Evolutionary conservation across 306 rosid genomes (phyloP).

Genomic region (Cyamopsis tetragonoloba): DNA sequence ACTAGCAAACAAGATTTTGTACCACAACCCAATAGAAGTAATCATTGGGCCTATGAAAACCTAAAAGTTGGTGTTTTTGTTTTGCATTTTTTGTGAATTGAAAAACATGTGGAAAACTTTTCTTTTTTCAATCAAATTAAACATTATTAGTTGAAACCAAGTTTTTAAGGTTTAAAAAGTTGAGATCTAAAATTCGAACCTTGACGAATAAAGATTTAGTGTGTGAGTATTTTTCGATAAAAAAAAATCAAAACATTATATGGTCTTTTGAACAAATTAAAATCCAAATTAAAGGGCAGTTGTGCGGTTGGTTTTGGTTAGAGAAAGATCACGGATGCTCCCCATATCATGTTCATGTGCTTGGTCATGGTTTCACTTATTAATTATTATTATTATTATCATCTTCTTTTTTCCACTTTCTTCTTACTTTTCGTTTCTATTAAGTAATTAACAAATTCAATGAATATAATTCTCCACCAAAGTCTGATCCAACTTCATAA

Average conservation of each 20-base stretch:
- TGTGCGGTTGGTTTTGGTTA: neutral
- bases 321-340: neutral
- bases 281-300: neutral
- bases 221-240: too few relatives aligned
- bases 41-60: conserved; percentile 12
- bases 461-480: neutral
- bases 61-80: neutral
- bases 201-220: too few relatives aligned
- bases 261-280: neutral
- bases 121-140: too few relatives aligned
- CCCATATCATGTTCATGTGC: neutral
- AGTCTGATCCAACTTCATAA: neutral
- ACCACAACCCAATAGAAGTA: conserved; percentile 4
- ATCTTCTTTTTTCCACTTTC: conserved; percentile 2
- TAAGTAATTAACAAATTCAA: neutral
- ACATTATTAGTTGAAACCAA: too few relatives aligned
- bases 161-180: too few relatives aligned
- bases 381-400: neutral
- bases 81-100: neutral
- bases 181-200: too few relatives aligned
- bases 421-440: neutral
- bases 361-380: neutral
- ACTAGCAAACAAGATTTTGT: neutral
- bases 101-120: neutral
- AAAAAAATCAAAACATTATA: neutral